phyloP scores from a whole-genome alignment of 2,329 filamentous ascomycete species.

The Sclerotinia minor region DNA sequence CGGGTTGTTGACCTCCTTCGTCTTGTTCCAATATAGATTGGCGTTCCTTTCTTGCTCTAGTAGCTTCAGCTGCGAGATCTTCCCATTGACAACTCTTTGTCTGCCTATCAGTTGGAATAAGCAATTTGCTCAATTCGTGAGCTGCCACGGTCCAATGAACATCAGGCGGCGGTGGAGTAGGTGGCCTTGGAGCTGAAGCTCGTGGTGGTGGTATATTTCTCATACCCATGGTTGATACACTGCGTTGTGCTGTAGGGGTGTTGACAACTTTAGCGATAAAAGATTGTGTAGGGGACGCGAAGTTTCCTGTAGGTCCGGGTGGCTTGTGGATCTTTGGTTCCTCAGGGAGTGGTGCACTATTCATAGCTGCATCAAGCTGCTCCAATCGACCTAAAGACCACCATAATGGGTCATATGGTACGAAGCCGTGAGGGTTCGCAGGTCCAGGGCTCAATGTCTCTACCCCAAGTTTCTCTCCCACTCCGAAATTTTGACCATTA shows the following conservation, averaged over 20 bases:
- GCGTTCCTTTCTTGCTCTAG: slow-evolving; percentile 62
- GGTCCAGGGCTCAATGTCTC: slow-evolving; percentile 26
- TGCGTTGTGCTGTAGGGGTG: slow-evolving; percentile 64
- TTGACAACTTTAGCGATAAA: slow-evolving; percentile 75
- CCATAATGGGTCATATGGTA: slow-evolving; percentile 67
- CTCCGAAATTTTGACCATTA: slow-evolving; percentile 57
- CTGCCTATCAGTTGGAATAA: slow-evolving; percentile 75
- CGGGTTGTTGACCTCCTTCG: slow-evolving; percentile 36
- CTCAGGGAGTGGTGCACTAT: slow-evolving; percentile 51
- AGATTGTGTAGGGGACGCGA: slow-evolving; percentile 83
- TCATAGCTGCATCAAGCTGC: slow-evolving; percentile 63
- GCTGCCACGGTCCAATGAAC: slow-evolving; percentile 85
- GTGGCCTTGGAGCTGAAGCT: slow-evolving; percentile 46
- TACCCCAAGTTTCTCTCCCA: slow-evolving; percentile 53
- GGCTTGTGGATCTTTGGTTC: slow-evolving; percentile 53
- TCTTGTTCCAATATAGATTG: slow-evolving; percentile 53
- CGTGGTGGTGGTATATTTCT: slow-evolving; percentile 43
- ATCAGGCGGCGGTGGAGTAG: slow-evolving; percentile 72
- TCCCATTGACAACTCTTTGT: slow-evolving; percentile 75
- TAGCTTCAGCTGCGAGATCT: slow-evolving; percentile 72
- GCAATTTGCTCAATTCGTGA: slow-evolving; percentile 75
- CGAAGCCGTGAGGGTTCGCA: slow-evolving; percentile 30
- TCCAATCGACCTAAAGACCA: slow-evolving; percentile 68
- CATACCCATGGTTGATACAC: slow-evolving; percentile 55
- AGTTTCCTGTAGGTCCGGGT: slow-evolving; percentile 63